Evolutionary conservation across 192 early-diverging fungal species (phyloP).

Genomic region (Gamsiella multidivaricata): DNA sequence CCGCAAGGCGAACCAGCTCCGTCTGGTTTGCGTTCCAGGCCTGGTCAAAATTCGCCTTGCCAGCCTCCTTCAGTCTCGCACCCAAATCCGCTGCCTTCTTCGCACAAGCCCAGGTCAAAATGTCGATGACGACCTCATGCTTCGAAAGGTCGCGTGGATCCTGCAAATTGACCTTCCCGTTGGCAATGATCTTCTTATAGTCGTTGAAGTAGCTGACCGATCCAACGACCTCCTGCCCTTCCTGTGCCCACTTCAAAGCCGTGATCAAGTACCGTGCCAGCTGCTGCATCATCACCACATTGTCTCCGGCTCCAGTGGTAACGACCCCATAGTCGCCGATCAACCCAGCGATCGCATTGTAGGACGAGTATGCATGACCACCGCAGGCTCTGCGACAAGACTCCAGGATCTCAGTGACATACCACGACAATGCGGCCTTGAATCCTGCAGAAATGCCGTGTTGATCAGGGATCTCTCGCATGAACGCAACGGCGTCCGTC

Average conservation of each 20-base stretch:
- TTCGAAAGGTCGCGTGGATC: slow-evolving; percentile 28
- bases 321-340: slow-evolving; percentile 70
- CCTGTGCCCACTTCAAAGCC: slow-evolving; percentile 15
- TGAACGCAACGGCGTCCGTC: slow-evolving; percentile 53
- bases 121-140: slow-evolving; percentile 30
- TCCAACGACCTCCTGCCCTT: slow-evolving; percentile 32
- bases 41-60: slow-evolving; percentile 15
- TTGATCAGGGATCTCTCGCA: slow-evolving; percentile 61
- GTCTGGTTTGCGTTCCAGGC: slow-evolving; percentile 49
- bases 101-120: slow-evolving; percentile 23
- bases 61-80: slow-evolving; percentile 2
- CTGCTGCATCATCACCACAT: slow-evolving; percentile 55
- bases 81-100: slow-evolving; percentile 27
- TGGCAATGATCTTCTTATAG: slow-evolving; percentile 10
- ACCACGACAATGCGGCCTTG: slow-evolving; percentile 62
- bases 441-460: slow-evolving; percentile 63
- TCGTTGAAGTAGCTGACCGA: slow-evolving; percentile 54
- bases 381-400: slow-evolving; percentile 62
- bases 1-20: slow-evolving; percentile 37
- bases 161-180: slow-evolving; percentile 19
- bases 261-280: slow-evolving; percentile 41
- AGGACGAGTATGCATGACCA: slow-evolving; percentile 72
- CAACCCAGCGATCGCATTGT: slow-evolving; percentile 66
- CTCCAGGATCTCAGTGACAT: slow-evolving; percentile 59
- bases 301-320: slow-evolving; percentile 63